These are phyloP conservation scores for Mycena maculata DNA, from an alignment of 768 basidiomycete genomes.

Conservation along the genomic window DNA sequence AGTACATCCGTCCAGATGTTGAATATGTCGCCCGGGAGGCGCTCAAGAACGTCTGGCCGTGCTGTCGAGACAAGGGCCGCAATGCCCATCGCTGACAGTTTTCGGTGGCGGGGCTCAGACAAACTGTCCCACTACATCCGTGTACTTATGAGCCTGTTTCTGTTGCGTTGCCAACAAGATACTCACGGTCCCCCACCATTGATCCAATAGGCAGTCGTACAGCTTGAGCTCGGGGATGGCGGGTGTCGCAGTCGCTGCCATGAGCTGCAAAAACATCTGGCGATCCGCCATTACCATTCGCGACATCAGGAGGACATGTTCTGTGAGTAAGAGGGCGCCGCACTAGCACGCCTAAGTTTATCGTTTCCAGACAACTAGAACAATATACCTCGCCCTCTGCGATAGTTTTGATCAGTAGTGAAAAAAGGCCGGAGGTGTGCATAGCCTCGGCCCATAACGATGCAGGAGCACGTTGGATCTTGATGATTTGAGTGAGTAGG, in stretches of 20 bases:
- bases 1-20: constrained; percentile 92
- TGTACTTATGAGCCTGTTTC: not conserved
- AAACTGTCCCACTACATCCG: constrained; percentile 88
- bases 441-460: constrained; percentile 78
- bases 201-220: constrained; percentile 76
- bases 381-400: constrained; percentile 73
- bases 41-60: constrained; percentile 75
- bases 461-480: no score
- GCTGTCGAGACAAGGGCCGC: constrained; percentile 82
- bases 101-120: constrained; percentile 86
- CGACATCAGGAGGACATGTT: constrained; percentile 79
- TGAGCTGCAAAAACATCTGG: constrained; percentile 76
- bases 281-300: constrained; percentile 77
- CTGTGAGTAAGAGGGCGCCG: constrained; percentile 63
- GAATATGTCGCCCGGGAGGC: constrained; percentile 81
- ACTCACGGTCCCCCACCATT: constrained; percentile 85
- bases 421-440: constrained; percentile 81
- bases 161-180: not conserved
- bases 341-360: constrained; percentile 43
- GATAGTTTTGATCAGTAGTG: constrained; percentile 66
- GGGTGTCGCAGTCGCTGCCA: constrained; percentile 68
- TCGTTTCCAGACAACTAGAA: not conserved
- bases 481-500: constrained; percentile 71
- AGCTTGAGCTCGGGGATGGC: constrained; percentile 63
- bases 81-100: constrained; percentile 85